Conservation (phyloP, 129 eudicot species). For the Flaveria linearis region DNA sequence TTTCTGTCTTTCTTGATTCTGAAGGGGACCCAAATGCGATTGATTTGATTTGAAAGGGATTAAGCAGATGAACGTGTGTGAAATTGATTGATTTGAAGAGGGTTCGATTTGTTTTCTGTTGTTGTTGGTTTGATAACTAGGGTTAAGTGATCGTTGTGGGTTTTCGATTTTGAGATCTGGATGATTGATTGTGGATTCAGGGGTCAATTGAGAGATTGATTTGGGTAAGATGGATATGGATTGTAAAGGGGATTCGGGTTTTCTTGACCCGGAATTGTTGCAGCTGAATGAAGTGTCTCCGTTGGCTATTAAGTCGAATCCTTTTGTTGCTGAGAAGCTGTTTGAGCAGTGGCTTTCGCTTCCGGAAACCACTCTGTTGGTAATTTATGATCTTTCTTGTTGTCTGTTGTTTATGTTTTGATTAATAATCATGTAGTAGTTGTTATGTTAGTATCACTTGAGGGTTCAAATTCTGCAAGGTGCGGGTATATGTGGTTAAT, state of each 20-base stretch:
- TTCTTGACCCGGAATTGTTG: conserved; percentile 76
- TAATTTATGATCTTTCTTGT: conserved; percentile 20
- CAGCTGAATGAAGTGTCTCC: conserved; percentile 87
- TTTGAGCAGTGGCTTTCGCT: conserved; percentile 96
- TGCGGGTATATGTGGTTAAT: no score
- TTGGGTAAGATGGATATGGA: conserved; percentile 70
- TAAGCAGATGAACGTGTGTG: background rate
- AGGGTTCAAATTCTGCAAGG: no score
- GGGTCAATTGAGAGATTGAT: background rate
- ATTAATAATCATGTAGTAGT: background rate
- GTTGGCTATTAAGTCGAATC: conserved; percentile 72
- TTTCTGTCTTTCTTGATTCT: background rate
- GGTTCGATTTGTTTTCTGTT: no score
- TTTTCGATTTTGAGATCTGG: conserved; percentile 36
- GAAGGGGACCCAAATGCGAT: conserved; percentile 5
- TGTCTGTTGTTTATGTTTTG: conserved; percentile 1
- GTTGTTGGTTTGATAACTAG: no score
- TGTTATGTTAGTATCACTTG: background rate
- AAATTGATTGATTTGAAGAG: conserved; percentile 27
- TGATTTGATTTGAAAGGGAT: conserved; percentile 19
- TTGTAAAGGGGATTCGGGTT: conserved; percentile 62
- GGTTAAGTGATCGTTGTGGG: conserved; percentile 27
- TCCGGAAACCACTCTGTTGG: conserved; percentile 72
- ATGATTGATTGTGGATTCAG: conserved; percentile 36
- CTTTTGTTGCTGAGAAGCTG: conserved; percentile 75